phyloP scores from a whole-genome alignment of 768 basidiomycete species.

The Lentinula raphanica region DNA sequence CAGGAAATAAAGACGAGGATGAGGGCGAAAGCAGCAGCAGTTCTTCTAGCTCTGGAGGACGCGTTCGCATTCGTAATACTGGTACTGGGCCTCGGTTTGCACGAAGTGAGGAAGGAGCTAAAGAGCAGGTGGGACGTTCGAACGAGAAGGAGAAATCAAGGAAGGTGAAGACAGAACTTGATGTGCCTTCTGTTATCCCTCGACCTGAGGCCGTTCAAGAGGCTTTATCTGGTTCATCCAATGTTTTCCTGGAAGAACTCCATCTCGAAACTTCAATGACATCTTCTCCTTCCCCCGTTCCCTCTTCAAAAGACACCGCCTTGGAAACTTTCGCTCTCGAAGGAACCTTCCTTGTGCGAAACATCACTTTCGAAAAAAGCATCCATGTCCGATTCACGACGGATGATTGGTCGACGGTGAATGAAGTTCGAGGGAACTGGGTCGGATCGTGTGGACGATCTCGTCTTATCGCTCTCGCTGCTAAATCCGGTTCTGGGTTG shows the following conservation, averaged over 20 bases:
- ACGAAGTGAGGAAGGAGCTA: not conserved
- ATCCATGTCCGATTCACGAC: constrained; percentile 86
- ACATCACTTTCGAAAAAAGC: constrained; percentile 81
- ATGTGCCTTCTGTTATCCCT: not conserved
- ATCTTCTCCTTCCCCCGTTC: not conserved
- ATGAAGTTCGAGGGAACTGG: constrained; percentile 64
- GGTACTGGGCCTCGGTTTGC: constrained; percentile 1
- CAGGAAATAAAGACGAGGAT: not conserved
- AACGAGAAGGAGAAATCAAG: not conserved
- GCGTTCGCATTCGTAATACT: not conserved
- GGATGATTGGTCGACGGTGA: constrained; percentile 91
- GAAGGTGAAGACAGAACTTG: not conserved
- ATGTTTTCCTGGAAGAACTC: not conserved
- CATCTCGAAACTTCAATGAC: not conserved
- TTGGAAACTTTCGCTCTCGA: constrained; percentile 11
- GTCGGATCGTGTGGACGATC: constrained; percentile 4
- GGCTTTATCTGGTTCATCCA: not conserved
- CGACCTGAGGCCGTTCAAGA: not conserved
- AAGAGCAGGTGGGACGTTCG: not conserved
- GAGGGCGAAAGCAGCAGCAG: not conserved
- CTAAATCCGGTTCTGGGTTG: not conserved
- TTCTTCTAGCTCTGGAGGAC: not conserved
- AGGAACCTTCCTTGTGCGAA: constrained; percentile 80
- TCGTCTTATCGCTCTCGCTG: not conserved
- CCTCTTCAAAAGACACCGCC: not conserved